A percentile compares a stretch with the other conserved stretches of the same genome.
These are phyloP conservation scores for Xylaria sp. DNA, from an alignment of 2,329 filamentous ascomycete genomes.

Conservation along the genomic window DNA sequence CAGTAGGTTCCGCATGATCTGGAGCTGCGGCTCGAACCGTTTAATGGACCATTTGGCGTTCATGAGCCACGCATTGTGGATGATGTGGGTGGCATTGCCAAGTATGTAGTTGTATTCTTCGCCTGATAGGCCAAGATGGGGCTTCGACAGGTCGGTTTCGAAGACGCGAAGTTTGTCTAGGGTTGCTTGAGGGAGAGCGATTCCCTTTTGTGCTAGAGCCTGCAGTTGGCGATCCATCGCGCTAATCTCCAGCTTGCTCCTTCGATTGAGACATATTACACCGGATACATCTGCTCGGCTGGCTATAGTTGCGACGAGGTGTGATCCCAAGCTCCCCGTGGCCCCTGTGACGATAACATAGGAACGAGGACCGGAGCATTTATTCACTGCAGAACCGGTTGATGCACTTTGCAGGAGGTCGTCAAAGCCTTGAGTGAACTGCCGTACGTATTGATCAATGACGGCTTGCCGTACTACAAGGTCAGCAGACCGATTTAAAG, in stretches of 20 bases:
- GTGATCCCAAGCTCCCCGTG: constrained; percentile 32
- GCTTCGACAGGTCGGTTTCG: constrained; percentile 55
- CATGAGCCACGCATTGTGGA: constrained; percentile 66
- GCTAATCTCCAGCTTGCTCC: constrained; percentile 29
- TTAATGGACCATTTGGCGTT: constrained; percentile 53
- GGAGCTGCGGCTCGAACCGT: constrained; percentile 57
- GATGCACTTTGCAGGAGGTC: neutral
- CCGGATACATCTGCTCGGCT: constrained; percentile 4
- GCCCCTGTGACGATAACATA: constrained; percentile 54
- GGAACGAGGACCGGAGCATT: neutral
- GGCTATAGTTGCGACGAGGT: constrained; percentile 18
- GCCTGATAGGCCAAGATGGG: constrained; percentile 55
- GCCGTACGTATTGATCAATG: constrained; percentile 20
- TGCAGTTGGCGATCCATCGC: constrained; percentile 36
- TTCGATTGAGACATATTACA: constrained; percentile 32
- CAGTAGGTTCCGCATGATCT: constrained; percentile 59
- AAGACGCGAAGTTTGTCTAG: constrained; percentile 54
- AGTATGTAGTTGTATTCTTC: constrained; percentile 54
- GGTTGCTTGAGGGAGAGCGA: constrained; percentile 15
- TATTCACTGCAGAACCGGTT: constrained; percentile 24
- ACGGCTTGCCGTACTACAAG: constrained; percentile 23
- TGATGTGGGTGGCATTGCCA: constrained; percentile 56
- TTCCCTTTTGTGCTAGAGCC: constrained; percentile 30
- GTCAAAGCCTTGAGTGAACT: constrained; percentile 21
- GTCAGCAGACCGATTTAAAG: constrained; percentile 23